A percentile compares a stretch with the other conserved stretches of the same genome.
These are phyloP conservation scores for Caloboletus firmus DNA, from an alignment of 1,284 basidiomycete genomes.

Conservation along the genomic window DNA sequence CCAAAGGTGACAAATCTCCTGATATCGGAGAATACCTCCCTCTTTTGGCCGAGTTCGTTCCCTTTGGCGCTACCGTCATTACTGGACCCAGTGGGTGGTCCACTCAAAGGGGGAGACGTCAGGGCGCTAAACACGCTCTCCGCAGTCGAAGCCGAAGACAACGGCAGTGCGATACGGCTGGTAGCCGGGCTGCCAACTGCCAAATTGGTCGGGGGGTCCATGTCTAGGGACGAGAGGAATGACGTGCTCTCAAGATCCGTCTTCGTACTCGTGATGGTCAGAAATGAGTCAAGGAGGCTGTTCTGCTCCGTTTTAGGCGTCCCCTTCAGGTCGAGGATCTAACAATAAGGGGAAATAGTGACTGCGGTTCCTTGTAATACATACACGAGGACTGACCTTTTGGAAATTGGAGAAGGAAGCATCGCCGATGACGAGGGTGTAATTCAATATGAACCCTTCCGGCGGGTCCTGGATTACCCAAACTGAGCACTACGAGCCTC, in stretches of 20 bases:
- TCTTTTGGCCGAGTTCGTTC: conserved; percentile 49
- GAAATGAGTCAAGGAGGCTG: conserved; percentile 85
- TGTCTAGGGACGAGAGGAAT: conserved; percentile 89
- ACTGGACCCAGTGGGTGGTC: conserved; percentile 52
- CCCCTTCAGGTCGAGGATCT: conserved; percentile 96
- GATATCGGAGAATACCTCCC: conserved; percentile 84
- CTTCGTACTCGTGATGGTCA: conserved; percentile 87
- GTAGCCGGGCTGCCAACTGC: conserved; percentile 59
- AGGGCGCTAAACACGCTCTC: conserved; percentile 60
- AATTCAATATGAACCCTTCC: conserved; percentile 92
- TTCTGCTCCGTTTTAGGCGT: conserved; percentile 86
- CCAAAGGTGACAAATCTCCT: conserved; percentile 84
- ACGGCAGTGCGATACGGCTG: conserved; percentile 55
- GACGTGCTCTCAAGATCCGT: conserved; percentile 83
- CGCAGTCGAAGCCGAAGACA: conserved; percentile 33
- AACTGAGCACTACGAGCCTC: neutral
- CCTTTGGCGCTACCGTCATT: conserved; percentile 40
- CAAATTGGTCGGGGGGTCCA: conserved; percentile 71
- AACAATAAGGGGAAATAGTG: neutral
- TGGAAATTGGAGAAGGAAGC: conserved; percentile 95
- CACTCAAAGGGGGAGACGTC: conserved; percentile 56
- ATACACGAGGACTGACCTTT: conserved; percentile 59
- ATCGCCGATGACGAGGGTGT: conserved; percentile 89
- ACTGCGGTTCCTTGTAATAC: conserved; percentile 12
- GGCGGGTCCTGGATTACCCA: conserved; percentile 66